Evolutionary conservation across 78 protist genomes (phyloP).

Genomic region (Salpingoeca rosetta): DNA sequence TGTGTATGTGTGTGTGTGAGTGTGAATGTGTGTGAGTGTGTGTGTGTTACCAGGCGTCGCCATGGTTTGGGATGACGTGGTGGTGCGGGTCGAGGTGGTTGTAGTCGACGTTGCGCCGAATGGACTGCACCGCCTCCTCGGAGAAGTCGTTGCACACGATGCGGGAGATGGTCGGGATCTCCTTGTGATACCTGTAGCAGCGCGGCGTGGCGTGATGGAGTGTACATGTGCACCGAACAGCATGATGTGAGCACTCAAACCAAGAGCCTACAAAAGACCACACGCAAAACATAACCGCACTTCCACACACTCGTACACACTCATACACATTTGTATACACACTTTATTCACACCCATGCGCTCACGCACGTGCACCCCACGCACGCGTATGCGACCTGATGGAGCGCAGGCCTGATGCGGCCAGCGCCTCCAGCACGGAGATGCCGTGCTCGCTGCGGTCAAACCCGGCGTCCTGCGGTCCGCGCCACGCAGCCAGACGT

Average conservation of each 20-base stretch:
- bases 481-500: not conserved
- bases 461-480: not conserved
- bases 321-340: too few species aligned
- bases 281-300: too few species aligned
- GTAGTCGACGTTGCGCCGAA: slow-evolving; percentile 51
- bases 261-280: too few species aligned
- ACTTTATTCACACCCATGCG: too few species aligned
- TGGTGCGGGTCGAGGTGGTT: slow-evolving; percentile 50
- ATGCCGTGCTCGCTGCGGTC: slow-evolving; percentile 34
- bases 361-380: too few species aligned
- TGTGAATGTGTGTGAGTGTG: too few species aligned
- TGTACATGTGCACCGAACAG: too few species aligned
- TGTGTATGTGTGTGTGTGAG: too few species aligned
- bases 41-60: slow-evolving; percentile 9
- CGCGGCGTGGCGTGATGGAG: too few species aligned
- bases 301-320: too few species aligned
- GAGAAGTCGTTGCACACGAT: slow-evolving; percentile 87
- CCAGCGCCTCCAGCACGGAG: slow-evolving; percentile 84
- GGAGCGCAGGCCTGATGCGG: slow-evolving; percentile 90
- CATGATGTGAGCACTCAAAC: too few species aligned
- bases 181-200: slow-evolving; percentile 42
- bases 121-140: slow-evolving; percentile 70
- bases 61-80: slow-evolving; percentile 41
- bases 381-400: too few species aligned
- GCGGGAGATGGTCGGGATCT: slow-evolving; percentile 16